phyloP scores from a whole-genome alignment of 208 protist species.

The Lotmaria passim region DNA sequence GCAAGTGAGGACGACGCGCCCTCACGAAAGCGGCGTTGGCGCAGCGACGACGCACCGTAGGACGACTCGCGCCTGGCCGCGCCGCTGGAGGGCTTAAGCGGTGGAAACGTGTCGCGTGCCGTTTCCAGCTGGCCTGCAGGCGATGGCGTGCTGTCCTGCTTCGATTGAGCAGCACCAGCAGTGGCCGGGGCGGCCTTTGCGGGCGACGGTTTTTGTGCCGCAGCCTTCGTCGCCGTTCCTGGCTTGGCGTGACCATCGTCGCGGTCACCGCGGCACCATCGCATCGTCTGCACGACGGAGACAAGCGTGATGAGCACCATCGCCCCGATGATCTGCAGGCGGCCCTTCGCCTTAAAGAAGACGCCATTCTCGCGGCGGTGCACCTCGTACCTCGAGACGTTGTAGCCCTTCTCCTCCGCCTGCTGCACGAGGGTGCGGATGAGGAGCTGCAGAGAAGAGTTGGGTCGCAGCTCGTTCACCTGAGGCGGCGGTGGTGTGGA shows the following conservation, averaged over 20 bases:
- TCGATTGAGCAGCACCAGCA: neutral
- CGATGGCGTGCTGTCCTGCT: neutral
- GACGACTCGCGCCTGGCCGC: neutral
- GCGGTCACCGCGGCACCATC: slow-evolving; percentile 26
- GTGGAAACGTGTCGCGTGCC: neutral
- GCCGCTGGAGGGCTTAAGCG: neutral
- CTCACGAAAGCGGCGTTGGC: neutral
- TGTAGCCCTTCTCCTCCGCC: slow-evolving; percentile 35
- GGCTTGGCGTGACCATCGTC: neutral
- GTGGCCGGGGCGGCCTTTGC: neutral
- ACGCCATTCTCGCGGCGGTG: slow-evolving; percentile 18
- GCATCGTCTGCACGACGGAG: slow-evolving; percentile 25
- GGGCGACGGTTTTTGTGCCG: neutral
- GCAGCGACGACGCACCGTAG: neutral
- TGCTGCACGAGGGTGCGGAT: slow-evolving; percentile 12
- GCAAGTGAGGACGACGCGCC: neutral
- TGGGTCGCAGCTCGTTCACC: neutral
- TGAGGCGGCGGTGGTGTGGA: neutral
- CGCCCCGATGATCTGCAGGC: slow-evolving; percentile 26
- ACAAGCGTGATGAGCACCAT: slow-evolving; percentile 19
- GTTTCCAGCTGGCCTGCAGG: neutral
- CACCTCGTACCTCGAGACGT: slow-evolving; percentile 27
- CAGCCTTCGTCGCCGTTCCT: neutral
- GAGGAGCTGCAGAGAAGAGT: slow-evolving; percentile 2
- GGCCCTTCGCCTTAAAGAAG: slow-evolving; percentile 21